Conservation (phyloP, 768 basidiomycete genomes). For the Austroboletus festivus region DNA sequence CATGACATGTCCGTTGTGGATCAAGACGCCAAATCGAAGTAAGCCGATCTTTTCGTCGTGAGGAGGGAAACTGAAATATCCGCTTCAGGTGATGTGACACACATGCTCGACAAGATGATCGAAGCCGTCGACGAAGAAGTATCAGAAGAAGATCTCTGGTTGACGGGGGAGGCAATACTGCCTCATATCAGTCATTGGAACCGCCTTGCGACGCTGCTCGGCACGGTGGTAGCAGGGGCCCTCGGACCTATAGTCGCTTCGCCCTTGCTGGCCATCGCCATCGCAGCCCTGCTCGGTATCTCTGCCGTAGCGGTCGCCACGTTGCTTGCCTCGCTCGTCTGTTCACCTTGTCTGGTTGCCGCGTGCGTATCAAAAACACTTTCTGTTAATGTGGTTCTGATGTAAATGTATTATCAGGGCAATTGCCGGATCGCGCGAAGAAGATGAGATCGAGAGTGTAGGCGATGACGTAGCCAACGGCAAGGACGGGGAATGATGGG, state of each 20-base stretch:
- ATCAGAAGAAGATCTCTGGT: constrained; percentile 15
- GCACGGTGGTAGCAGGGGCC: constrained; percentile 1
- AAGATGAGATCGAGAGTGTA: no score
- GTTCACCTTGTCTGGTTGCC: no score
- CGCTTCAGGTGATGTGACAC: constrained; percentile 16
- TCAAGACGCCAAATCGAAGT: constrained; percentile 20
- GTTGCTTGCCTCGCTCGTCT: no score
- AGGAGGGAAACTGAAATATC: no score
- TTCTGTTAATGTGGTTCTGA: no score
- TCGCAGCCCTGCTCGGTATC: constrained; percentile 20
- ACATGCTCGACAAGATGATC: constrained; percentile 22
- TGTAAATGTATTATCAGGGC: no score
- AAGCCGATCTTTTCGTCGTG: background rate
- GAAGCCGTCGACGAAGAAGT: constrained; percentile 15
- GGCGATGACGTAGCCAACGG: no score
- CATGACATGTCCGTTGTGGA: constrained; percentile 13
- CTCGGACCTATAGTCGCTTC: no score
- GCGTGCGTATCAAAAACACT: no score
- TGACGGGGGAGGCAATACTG: constrained; percentile 13
- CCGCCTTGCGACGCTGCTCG: constrained; percentile 8
- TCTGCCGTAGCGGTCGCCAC: constrained; percentile 15
- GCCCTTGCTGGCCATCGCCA: no score
- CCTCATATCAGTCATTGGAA: constrained; percentile 25
- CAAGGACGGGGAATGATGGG: no score
- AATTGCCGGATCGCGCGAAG: no score